These are phyloP conservation scores for Citrus inodora DNA, from an alignment of 345 rosid genomes.

Conservation along the genomic window DNA sequence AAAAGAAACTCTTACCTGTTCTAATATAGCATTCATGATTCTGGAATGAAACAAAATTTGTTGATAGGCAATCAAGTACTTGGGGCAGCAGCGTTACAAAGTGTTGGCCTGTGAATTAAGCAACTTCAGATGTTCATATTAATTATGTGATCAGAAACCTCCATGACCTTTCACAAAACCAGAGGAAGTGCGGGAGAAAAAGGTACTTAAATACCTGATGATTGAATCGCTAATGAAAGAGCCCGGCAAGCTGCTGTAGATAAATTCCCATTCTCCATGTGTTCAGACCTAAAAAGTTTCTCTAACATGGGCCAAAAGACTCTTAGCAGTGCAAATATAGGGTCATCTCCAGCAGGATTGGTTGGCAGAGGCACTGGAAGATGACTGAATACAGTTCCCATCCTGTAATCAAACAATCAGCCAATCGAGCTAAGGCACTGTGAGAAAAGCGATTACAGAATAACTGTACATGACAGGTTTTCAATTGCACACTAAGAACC, in stretches of 20 bases:
- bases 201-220: constrained; percentile 56
- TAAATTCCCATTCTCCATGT: constrained; percentile 79
- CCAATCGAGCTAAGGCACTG: not conserved
- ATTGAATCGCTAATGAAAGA: constrained; percentile 87
- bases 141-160: constrained; percentile 13
- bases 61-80: constrained; percentile 79
- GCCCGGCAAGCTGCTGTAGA: constrained; percentile 89
- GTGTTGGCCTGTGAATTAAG: constrained; percentile 71
- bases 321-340: constrained; percentile 55
- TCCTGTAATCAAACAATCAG: constrained; percentile 39
- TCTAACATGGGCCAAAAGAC: constrained; percentile 92
- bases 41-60: constrained; percentile 77
- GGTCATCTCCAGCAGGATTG: constrained; percentile 58
- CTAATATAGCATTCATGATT: constrained; percentile 85
- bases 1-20: constrained; percentile 52
- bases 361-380: constrained; percentile 47
- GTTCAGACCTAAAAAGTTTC: constrained; percentile 73
- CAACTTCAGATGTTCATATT: constrained; percentile 16
- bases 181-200: not conserved
- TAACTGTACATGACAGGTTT: not conserved
- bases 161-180: constrained; percentile 10
- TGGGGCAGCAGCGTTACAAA: constrained; percentile 67
- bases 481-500: constrained; percentile 1
- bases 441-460: not conserved
- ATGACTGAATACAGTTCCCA: constrained; percentile 86